Base-by-base conservation (phyloP, 139 green algal genomes). In the Micractinium sp. region DNA sequence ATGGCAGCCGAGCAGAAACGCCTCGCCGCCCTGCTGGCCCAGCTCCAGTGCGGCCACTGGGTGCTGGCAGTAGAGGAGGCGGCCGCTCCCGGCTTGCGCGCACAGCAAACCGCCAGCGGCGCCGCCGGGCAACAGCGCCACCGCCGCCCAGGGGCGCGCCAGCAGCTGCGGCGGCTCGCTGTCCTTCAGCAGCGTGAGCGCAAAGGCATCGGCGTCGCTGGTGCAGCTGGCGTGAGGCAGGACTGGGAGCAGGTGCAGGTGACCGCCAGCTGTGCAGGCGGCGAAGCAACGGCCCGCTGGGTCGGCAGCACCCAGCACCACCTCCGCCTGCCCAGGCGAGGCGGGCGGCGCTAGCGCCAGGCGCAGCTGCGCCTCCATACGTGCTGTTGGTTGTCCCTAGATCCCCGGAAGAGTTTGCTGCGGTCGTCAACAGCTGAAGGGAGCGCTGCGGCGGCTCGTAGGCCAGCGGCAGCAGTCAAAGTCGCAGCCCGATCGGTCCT, bases 61-160 rank as follows among this genome's bases (percentile, higher is more conserved):
- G 23, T 81, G 85, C 36, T 78, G 86, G 77, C 77, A 85, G 39
- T 71, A 90, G 20, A 90, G 86, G 38, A 90, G 77, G 7, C 63
- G 73, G 38, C 61, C 38, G 63, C 86, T 90, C 36, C 77, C 77
- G 13, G 23, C 16, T n/a, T 86, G 86, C 1, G 86, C 77, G n/a
- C 85, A 69, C 1, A 90, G 86, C n/a, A 90, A 18, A 41, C 77
- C 86, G 14, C 31, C 27, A 22, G 18, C 15, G 20, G 74, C 74
- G 7, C 63, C 63, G 20, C 22, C 29, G 1, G 71, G 71, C 29
- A 88, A n/a, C 25, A 53, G 23, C 15, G 31, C 35, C 71, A 88
- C 69, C 53, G 71, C 71, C 5, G 71, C 31, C 19, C 47, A 81
- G 0, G 85, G 85, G 29, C 31, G 31, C 16, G 3, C 38, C 15